phyloP scores from a whole-genome alignment of 768 basidiomycete species.

The Tylopilus vinaceipallidus region DNA sequence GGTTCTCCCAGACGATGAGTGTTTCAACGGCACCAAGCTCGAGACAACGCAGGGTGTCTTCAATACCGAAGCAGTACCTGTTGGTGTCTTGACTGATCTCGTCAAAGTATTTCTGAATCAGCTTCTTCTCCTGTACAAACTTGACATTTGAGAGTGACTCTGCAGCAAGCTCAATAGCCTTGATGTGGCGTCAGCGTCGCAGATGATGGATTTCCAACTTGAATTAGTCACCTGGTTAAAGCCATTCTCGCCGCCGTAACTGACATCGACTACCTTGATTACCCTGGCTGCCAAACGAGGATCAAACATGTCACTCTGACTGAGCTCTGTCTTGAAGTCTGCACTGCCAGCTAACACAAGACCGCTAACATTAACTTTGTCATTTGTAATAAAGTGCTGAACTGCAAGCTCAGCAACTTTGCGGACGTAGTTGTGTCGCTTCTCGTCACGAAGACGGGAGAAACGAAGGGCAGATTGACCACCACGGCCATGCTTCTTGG shows the following conservation, averaged over 20 bases:
- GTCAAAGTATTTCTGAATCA: slow-evolving; percentile 98
- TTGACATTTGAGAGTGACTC: slow-evolving; percentile 98
- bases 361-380: slow-evolving; percentile 97
- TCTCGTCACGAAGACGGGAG: slow-evolving; percentile 98
- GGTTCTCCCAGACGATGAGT: slow-evolving; percentile 96
- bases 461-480: slow-evolving; percentile 99
- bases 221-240: slow-evolving; percentile 84
- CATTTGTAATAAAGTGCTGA: slow-evolving; percentile 95
- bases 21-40: slow-evolving; percentile 98
- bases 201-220: neutral
- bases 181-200: neutral
- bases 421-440: slow-evolving; percentile 98
- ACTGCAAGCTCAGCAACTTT: slow-evolving; percentile 98
- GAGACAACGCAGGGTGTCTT: slow-evolving; percentile 93
- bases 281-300: slow-evolving; percentile 82
- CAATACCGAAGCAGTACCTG: slow-evolving; percentile 96
- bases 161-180: slow-evolving; percentile 96
- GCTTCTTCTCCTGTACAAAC: slow-evolving; percentile 97
- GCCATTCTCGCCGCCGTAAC: slow-evolving; percentile 97
- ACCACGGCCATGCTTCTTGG: slow-evolving; percentile 99
- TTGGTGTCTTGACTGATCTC: slow-evolving; percentile 98
- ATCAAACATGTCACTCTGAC: slow-evolving; percentile 97
- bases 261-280: slow-evolving; percentile 98
- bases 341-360: slow-evolving; percentile 95
- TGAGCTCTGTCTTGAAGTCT: slow-evolving; percentile 98